phyloP scores from a whole-genome alignment of 495 filamentous ascomycete species.

The Apodospora peruviana region DNA sequence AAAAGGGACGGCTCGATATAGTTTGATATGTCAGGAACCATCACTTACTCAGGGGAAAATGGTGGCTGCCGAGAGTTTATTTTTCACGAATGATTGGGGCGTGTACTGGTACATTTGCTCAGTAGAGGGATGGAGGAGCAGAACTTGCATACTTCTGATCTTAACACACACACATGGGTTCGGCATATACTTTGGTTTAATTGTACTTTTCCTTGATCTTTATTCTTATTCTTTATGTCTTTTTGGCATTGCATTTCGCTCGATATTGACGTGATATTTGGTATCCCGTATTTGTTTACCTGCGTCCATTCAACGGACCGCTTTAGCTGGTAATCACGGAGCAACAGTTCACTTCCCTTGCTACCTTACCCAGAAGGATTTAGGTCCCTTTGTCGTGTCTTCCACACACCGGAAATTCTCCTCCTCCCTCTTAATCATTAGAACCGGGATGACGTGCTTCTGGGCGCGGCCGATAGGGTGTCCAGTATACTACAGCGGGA shows the following conservation, averaged over 20 bases:
- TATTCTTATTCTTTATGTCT: not conserved
- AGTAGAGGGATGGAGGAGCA: not conserved
- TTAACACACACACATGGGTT: conserved; percentile 3
- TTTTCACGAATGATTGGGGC: not conserved
- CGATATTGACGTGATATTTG: no score
- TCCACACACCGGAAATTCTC: no score
- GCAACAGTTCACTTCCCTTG: no score
- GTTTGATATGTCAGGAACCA: conserved; percentile 12
- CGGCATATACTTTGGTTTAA: conserved; percentile 7
- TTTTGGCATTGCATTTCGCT: conserved; percentile 5
- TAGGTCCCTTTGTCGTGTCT: no score
- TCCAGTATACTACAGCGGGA: no score
- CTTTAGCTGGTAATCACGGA: no score
- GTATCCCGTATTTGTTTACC: no score
- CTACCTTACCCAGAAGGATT: no score
- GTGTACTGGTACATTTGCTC: not conserved
- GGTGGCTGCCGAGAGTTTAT: not conserved
- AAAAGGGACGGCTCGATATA: conserved; percentile 9
- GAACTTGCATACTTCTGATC: not conserved
- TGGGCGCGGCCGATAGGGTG: no score
- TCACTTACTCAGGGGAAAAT: conserved; percentile 3
- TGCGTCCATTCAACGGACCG: no score
- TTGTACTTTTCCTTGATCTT: conserved; percentile 3
- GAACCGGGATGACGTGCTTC: no score
- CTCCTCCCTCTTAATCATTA: no score